A percentile compares a stretch with the other conserved stretches of the same genome.
These are phyloP conservation scores for Suhomyces choctaworum DNA, from an alignment of 1,139 yeast species.

Conservation along the genomic window DNA sequence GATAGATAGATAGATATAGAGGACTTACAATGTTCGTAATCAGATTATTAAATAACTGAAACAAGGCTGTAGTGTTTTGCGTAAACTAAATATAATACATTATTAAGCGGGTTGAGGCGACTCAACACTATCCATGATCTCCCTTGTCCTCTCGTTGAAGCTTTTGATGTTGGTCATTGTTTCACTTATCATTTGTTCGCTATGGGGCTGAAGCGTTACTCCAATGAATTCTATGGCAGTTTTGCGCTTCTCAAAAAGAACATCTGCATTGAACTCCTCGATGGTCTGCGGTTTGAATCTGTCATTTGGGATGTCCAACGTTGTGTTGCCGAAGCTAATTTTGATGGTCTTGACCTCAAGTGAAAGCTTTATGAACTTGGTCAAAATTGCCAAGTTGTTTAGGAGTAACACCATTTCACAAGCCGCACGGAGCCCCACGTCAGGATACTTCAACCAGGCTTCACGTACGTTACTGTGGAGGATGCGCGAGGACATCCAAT, in stretches of 20 bases:
- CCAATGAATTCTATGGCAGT: conserved; percentile 22
- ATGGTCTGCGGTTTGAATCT: neutral
- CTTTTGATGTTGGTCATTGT: conserved; percentile 22
- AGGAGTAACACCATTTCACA: conserved; percentile 28
- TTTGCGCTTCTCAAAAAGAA: conserved; percentile 18
- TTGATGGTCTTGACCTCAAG: conserved; percentile 3
- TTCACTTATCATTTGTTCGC: conserved; percentile 17
- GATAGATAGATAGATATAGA: neutral
- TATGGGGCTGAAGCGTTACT: conserved; percentile 18
- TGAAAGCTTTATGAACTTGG: conserved; percentile 14
- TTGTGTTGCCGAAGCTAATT: conserved; percentile 4
- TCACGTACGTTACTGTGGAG: conserved; percentile 29
- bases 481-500: conserved; percentile 44
- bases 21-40: no score
- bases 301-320: neutral
- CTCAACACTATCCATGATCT: conserved; percentile 9
- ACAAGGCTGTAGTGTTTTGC: no score
- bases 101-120: no score
- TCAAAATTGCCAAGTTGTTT: conserved; percentile 29
- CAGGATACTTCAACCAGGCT: conserved; percentile 43
- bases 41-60: no score
- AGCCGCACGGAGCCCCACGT: conserved; percentile 29
- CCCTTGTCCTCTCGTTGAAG: conserved; percentile 23
- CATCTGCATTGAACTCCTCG: conserved; percentile 16
- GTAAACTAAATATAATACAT: no score